phyloP scores from a whole-genome alignment of 2,329 filamentous ascomycete genomes.

The Alternaria conjuncta region DNA sequence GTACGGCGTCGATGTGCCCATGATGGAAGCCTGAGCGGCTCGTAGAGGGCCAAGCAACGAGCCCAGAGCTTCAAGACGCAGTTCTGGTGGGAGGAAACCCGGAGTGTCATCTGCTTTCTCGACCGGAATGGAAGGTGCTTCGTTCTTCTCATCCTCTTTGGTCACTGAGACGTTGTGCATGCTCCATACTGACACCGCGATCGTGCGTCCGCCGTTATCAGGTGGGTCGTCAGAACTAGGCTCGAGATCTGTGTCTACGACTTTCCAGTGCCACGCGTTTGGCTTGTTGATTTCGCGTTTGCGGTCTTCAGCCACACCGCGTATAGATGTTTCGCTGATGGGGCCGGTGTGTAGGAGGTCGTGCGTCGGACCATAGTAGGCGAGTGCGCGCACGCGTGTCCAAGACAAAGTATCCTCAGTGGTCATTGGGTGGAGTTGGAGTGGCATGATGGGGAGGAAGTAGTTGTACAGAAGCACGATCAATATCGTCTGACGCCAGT shows the following conservation, averaged over 20 bases:
- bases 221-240: slow-evolving; percentile 30
- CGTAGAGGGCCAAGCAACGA: slow-evolving; percentile 36
- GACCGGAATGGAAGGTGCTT: background rate
- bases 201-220: slow-evolving; percentile 32
- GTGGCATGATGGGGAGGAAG: too few relatives aligned
- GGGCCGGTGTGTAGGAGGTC: slow-evolving; percentile 31
- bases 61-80: slow-evolving; percentile 31
- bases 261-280: slow-evolving; percentile 40
- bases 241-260: slow-evolving; percentile 36
- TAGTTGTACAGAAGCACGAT: rapidly evolving
- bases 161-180: slow-evolving; percentile 19
- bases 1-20: slow-evolving; percentile 29
- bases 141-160: background rate
- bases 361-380: slow-evolving; percentile 42
- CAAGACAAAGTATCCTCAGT: slow-evolving; percentile 32
- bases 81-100: slow-evolving; percentile 73
- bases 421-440: slow-evolving; percentile 30
- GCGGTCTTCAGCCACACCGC: slow-evolving; percentile 29
- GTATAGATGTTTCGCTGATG: slow-evolving; percentile 35
- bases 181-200: slow-evolving; percentile 39
- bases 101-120: slow-evolving; percentile 58
- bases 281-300: slow-evolving; percentile 28
- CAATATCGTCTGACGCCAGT: rapidly evolving
- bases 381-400: slow-evolving; percentile 35
- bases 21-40: slow-evolving; percentile 31